A percentile compares a stretch with the other conserved stretches of the same genome.
Conservation (phyloP, 768 basidiomycete genomes). For the Lepiota subincarnata region DNA sequence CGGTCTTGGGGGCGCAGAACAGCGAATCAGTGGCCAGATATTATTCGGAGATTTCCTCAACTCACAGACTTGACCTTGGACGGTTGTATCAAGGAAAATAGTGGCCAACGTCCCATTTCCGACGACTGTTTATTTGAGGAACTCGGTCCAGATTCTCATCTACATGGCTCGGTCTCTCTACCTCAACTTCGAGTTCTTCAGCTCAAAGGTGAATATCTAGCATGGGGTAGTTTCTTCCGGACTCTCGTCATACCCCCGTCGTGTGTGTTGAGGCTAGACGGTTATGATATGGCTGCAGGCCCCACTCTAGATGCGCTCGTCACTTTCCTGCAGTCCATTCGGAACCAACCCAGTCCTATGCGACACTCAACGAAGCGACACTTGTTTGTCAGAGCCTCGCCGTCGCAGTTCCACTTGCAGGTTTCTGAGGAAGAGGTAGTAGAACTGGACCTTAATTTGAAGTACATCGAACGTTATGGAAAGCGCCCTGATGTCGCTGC, state of each 20-base stretch:
- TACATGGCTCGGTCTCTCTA: neutral
- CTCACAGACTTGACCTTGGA: conserved; percentile 3
- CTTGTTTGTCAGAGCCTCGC: neutral
- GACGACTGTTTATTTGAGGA: neutral
- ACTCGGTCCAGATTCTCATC: neutral
- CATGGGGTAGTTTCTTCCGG: conserved; percentile 4
- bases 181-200: conserved; percentile 2
- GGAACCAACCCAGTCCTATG: neutral
- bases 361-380: neutral
- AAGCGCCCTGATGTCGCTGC: neutral
- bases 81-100: neutral
- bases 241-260: neutral
- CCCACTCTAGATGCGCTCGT: neutral
- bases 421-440: conserved; percentile 3
- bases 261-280: neutral
- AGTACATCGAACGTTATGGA: neutral
- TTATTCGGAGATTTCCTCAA: conserved; percentile 1
- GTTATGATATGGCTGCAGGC: neutral
- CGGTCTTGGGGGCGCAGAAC: neutral
- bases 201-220: neutral
- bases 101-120: neutral
- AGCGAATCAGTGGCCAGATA: neutral
- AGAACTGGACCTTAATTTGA: conserved; percentile 1
- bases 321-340: neutral
- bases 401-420: neutral